Base-by-base conservation (phyloP, 495 filamentous ascomycete genomes). In the Annulohypoxylon nitens region DNA sequence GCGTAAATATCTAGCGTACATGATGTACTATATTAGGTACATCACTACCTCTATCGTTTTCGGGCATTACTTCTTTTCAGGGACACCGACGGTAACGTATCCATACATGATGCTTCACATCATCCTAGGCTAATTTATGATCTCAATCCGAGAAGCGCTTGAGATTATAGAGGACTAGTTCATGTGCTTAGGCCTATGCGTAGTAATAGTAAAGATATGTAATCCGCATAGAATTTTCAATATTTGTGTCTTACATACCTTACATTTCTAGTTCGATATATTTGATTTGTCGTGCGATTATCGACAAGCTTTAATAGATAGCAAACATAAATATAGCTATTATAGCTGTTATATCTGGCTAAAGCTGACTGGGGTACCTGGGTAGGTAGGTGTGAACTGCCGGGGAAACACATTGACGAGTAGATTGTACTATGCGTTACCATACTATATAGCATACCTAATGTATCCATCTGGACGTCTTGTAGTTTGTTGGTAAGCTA, bases 81-180 rank as follows among this genome's bases (percentile, higher is more conserved):
- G 63, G 67, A 75, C 72, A 70, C 72, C 72, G 72, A 75, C 54
- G 23, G 72, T 71, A 75, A 75, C 72, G 72, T 75, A 67, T 33
- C 67, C 53, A 37, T 68, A 64, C 67, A 61, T 48, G 55, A 64
- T 62, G 61, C 71, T 55, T 66, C 33, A 18, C 61, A 63, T 70
- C 58, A 60, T 39, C 33, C 65, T 67, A 70, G 67, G 63, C 67
- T 70, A 75, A 70, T 67, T 69, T 33, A 69, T 60, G 43, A 62
- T 18, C 25, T 61, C 57, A 43, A 65, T 50, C 64, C 48, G 54
- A 20, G n/a, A 7, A 34, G 30, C 34, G 33, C 18, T 36, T 16
- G n/a, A 39, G 33, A 60, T 43, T 60, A 18, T 14, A 54, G 20
- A 54, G 18, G 50, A 26, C 20, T 54, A 54, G 16, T 26, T 14